Conservation (phyloP, 345 rosid species). For the Pseudoturritis turrita region DNA sequence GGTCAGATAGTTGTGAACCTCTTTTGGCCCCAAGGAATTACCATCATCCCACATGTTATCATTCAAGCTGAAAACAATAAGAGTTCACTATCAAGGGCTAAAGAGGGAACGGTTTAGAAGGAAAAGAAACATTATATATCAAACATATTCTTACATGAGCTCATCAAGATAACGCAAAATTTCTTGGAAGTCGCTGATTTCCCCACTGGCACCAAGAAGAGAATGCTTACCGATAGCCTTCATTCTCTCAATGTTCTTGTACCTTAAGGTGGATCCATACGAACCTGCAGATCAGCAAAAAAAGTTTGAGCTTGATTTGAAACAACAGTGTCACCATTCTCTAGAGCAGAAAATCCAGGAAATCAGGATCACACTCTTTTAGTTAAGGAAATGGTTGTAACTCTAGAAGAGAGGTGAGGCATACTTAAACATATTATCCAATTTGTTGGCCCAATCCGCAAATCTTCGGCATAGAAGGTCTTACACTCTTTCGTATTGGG, state of each 20-base stretch:
- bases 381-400: background rate
- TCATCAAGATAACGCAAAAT: constrained; percentile 78
- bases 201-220: constrained; percentile 92
- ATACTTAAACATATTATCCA: background rate
- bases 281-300: constrained; percentile 48
- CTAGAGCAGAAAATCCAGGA: background rate
- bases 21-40: constrained; percentile 95
- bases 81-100: constrained; percentile 11
- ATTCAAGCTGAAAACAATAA: constrained; percentile 45
- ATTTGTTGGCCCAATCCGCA: background rate
- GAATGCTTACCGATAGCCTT: constrained; percentile 86
- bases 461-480: background rate
- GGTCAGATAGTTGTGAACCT: constrained; percentile 86
- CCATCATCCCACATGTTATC: constrained; percentile 99
- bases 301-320: background rate
- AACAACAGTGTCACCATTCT: background rate
- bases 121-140: background rate
- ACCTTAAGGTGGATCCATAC: constrained; percentile 85
- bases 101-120: constrained; percentile 10
- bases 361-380: background rate
- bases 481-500: background rate
- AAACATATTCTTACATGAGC: constrained; percentile 52
- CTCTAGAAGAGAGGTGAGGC: background rate
- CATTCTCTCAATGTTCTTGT: constrained; percentile 78
- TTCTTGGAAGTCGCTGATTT: constrained; percentile 90